A percentile compares a stretch with the other conserved stretches of the same genome.
Evolutionary conservation across 768 basidiomycete species (phyloP).

Genomic region (Suillus plorans): DNA sequence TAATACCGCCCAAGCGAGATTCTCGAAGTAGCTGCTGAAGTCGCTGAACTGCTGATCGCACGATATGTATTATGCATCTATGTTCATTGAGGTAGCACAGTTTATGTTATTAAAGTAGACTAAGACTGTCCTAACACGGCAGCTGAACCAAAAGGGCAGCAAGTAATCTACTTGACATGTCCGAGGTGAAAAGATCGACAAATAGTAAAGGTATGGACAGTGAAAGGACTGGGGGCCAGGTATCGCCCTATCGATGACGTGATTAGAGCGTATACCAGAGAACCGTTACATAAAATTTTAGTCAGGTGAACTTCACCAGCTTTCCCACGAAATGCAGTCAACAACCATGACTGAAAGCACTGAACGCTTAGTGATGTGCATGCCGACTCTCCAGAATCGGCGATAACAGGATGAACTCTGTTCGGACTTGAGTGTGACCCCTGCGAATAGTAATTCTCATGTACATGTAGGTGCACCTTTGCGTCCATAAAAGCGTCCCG

Average conservation of each 20-base stretch:
- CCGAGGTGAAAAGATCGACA: slow-evolving; percentile 20
- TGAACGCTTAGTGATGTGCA: too few species aligned
- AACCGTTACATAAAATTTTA: too few species aligned
- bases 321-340: too few species aligned
- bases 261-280: background rate
- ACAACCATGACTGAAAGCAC: too few species aligned
- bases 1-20: slow-evolving; percentile 60
- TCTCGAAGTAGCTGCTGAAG: slow-evolving; percentile 12
- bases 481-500: slow-evolving; percentile 82
- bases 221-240: slow-evolving; percentile 14
- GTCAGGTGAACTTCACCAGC: too few species aligned
- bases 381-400: too few species aligned
- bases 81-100: slow-evolving; percentile 2
- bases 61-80: background rate
- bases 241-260: slow-evolving; percentile 28
- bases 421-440: too few species aligned
- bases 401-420: too few species aligned
- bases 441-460: slow-evolving; percentile 10
- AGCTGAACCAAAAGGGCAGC: slow-evolving; percentile 4
- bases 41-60: background rate
- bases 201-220: slow-evolving; percentile 24
- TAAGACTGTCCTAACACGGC: slow-evolving; percentile 26
- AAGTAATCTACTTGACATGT: slow-evolving; percentile 17
- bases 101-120: slow-evolving; percentile 23
- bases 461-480: slow-evolving; percentile 68